These are phyloP conservation scores for Erysimum pusillum DNA, from an alignment of 441 rosid species.

Conservation along the genomic window DNA sequence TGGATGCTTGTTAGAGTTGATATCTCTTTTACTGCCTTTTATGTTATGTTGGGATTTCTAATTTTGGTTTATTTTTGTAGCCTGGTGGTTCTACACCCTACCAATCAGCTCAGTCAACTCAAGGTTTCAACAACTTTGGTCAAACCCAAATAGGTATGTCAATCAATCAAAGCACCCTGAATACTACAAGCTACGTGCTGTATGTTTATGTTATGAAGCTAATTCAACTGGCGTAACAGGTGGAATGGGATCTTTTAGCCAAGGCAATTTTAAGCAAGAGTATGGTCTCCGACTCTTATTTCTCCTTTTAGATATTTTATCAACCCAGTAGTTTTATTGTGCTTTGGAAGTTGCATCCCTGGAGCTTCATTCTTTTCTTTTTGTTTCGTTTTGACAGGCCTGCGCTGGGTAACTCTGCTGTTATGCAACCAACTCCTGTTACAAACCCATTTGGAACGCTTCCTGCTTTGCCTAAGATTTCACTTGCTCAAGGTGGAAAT, in stretches of 20 bases:
- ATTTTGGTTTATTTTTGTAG: slow-evolving; percentile 51
- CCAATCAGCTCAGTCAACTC: slow-evolving; percentile 77
- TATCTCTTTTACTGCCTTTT: too few relatives aligned
- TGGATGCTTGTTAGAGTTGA: neutral
- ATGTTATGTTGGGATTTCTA: slow-evolving; percentile 26
- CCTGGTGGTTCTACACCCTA: slow-evolving; percentile 58
- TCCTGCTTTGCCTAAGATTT: slow-evolving; percentile 92
- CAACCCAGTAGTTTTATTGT: neutral
- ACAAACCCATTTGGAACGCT: slow-evolving; percentile 93
- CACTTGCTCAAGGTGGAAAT: slow-evolving; percentile 82
- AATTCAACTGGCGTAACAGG: slow-evolving; percentile 55
- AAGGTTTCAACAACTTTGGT: slow-evolving; percentile 64
- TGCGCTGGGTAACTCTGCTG: slow-evolving; percentile 53
- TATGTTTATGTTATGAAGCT: slow-evolving; percentile 44
- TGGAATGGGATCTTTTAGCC: slow-evolving; percentile 59
- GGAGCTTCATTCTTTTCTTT: slow-evolving; percentile 23
- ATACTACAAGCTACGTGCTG: slow-evolving; percentile 32
- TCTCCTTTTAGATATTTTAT: slow-evolving; percentile 22
- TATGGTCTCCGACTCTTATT: slow-evolving; percentile 50
- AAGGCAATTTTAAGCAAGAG: slow-evolving; percentile 62
- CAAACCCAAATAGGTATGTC: slow-evolving; percentile 66
- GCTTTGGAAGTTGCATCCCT: slow-evolving; percentile 8
- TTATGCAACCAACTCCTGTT: slow-evolving; percentile 63
- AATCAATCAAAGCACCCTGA: slow-evolving; percentile 18
- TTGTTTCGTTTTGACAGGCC: slow-evolving; percentile 55